Percentiles rank a stretch among this genome's conserved stretches.
Evolutionary conservation across 495 filamentous ascomycete species (phyloP).

Genomic region (Echria macrotheca): DNA sequence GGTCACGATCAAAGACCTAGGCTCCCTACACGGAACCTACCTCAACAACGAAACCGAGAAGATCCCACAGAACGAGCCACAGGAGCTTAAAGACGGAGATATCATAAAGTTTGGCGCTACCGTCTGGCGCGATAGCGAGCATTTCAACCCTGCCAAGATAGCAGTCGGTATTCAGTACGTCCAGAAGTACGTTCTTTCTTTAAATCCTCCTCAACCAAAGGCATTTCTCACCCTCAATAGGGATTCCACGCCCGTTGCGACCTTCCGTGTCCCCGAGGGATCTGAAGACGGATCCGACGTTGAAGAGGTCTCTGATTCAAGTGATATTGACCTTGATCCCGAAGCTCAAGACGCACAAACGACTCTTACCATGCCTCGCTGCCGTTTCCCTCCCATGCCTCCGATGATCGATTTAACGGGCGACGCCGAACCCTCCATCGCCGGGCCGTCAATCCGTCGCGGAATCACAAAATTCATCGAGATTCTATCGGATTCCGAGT

Average conservation of each 20-base stretch:
- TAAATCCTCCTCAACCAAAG: neutral
- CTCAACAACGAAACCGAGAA: constrained; percentile 24
- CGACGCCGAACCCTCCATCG: too few species aligned
- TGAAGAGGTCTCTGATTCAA: constrained; percentile 12
- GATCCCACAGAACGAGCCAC: neutral
- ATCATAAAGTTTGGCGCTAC: constrained; percentile 42
- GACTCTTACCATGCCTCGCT: too few species aligned
- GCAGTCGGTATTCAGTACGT: constrained; percentile 20
- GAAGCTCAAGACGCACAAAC: too few species aligned
- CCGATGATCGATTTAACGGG: too few species aligned
- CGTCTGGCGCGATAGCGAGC: constrained; percentile 34
- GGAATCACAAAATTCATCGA: too few species aligned
- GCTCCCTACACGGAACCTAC: constrained; percentile 55
- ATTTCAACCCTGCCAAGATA: constrained; percentile 34
- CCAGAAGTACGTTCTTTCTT: constrained; percentile 7
- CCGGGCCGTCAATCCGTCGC: too few species aligned
- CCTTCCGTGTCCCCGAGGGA: constrained; percentile 25
- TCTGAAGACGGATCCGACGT: constrained; percentile 20
- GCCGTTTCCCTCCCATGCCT: too few species aligned
- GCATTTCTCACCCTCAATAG: neutral
- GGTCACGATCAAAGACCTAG: constrained; percentile 43
- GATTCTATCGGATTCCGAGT: too few species aligned
- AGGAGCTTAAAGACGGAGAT: constrained; percentile 34
- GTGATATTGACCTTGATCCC: too few species aligned
- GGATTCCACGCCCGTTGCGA: constrained; percentile 5